phyloP scores from a whole-genome alignment of 2,329 filamentous ascomycete species.

The Chaetomium sp. region DNA sequence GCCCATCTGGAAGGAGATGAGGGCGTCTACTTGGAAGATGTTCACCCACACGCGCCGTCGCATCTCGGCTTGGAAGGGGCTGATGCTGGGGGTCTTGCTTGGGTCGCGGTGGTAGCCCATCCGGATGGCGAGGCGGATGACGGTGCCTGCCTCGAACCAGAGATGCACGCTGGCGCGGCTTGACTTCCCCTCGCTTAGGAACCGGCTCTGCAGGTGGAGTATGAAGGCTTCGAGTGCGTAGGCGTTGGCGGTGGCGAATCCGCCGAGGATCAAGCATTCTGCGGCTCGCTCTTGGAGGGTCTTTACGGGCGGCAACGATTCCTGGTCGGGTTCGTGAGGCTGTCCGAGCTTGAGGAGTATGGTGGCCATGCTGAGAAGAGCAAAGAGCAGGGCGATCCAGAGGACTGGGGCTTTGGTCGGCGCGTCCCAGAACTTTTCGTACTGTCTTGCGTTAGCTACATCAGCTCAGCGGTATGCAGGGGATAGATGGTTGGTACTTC shows the following conservation, averaged over 20 bases:
- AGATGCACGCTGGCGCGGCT: conserved; percentile 31
- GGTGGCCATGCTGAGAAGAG: conserved; percentile 41
- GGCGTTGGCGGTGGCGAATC: conserved; percentile 42
- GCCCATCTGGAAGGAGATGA: conserved; percentile 52
- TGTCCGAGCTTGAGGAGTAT: not conserved
- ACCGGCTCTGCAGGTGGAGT: conserved; percentile 39
- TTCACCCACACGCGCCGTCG: conserved; percentile 44
- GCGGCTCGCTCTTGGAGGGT: conserved; percentile 29
- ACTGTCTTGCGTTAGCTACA: conserved; percentile 33
- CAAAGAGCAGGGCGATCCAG: conserved; percentile 45
- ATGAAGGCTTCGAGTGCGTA: conserved; percentile 45
- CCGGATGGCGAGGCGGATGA: conserved; percentile 44
- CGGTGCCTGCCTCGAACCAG: conserved; percentile 46
- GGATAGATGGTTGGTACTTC: conserved; percentile 17
- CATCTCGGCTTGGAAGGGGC: conserved; percentile 47
- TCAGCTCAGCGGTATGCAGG: not conserved
- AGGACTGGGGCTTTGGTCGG: conserved; percentile 40
- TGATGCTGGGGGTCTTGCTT: conserved; percentile 39
- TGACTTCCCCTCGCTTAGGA: conserved; percentile 21
- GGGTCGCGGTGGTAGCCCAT: conserved; percentile 50
- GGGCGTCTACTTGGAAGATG: conserved; percentile 47
- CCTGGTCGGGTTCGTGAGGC: not conserved
- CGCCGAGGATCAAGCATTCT: conserved; percentile 36
- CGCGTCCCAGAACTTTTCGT: conserved; percentile 43
- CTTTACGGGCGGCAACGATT: not conserved